phyloP scores from a whole-genome alignment of 257 asterid genomes.

The Solanum dulcamara region DNA sequence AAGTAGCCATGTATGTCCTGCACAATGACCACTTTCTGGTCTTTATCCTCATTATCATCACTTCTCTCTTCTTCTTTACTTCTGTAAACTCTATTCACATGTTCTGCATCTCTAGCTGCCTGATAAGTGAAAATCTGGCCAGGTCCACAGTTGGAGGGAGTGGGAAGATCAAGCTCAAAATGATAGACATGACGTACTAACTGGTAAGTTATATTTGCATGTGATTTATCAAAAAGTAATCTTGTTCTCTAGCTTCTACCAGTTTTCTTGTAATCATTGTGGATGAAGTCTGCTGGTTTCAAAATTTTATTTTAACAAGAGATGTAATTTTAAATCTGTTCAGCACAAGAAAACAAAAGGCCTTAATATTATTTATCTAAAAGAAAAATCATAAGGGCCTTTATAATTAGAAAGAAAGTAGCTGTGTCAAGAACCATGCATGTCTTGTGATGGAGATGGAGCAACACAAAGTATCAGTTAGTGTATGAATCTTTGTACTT shows the following conservation, averaged over 20 bases:
- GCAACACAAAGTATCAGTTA: background rate
- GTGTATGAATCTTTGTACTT: background rate
- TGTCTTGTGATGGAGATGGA: background rate
- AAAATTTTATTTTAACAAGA: background rate
- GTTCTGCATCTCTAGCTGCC: background rate
- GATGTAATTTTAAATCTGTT: background rate
- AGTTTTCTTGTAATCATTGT: background rate
- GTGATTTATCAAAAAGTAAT: background rate
- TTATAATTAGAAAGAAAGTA: background rate
- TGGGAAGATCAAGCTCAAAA: constrained; percentile 97
- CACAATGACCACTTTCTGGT: background rate
- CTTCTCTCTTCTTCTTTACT: background rate
- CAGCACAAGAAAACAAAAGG: background rate
- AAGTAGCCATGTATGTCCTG: background rate
- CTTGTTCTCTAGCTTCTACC: background rate
- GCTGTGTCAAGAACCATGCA: background rate
- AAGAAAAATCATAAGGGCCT: background rate
- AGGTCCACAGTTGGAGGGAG: constrained; percentile 88
- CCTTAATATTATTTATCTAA: background rate
- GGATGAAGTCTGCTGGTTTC: background rate
- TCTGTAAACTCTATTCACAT: background rate
- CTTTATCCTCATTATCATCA: background rate
- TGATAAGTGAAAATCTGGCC: constrained; percentile 11
- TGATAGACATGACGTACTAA: constrained; percentile 57
- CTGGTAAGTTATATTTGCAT: constrained; percentile 31